Evolutionary conservation across 2,329 filamentous ascomycete species (phyloP).

Genomic region (Exophiala aquamarina): DNA sequence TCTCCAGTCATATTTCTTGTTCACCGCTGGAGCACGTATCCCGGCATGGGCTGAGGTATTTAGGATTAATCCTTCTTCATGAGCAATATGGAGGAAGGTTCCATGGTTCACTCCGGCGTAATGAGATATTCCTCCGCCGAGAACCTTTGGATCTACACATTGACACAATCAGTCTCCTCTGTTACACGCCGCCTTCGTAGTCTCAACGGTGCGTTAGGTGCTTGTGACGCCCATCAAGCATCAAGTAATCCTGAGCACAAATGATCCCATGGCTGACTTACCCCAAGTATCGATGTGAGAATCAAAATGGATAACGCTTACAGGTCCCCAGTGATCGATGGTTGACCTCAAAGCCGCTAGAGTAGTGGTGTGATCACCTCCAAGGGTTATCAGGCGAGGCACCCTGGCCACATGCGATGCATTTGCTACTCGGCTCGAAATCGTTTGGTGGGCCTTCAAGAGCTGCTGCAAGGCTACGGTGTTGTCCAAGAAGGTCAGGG

Average conservation of each 20-base stretch:
- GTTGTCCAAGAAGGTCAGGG: constrained; percentile 54
- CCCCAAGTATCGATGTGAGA: constrained; percentile 56
- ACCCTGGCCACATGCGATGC: constrained; percentile 38
- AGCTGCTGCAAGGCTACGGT: constrained; percentile 56
- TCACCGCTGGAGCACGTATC: constrained; percentile 53
- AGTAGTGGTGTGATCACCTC: constrained; percentile 59
- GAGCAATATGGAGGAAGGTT: constrained; percentile 57
- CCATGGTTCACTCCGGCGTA: constrained; percentile 59
- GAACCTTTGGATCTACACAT: constrained; percentile 47
- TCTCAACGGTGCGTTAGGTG: too few relatives aligned
- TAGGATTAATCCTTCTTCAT: constrained; percentile 56
- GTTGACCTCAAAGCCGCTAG: constrained; percentile 53
- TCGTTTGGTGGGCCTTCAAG: constrained; percentile 49
- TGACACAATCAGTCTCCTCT: too few relatives aligned
- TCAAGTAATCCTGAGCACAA: too few relatives aligned
- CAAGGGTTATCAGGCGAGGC: constrained; percentile 54
- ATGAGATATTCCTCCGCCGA: constrained; percentile 53
- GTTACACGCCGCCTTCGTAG: too few relatives aligned
- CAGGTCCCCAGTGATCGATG: constrained; percentile 49
- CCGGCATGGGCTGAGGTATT: constrained; percentile 59
- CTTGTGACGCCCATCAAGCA: too few relatives aligned
- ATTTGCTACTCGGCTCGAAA: constrained; percentile 48
- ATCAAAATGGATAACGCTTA: constrained; percentile 61
- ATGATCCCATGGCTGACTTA: background rate
- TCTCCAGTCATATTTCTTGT: constrained; percentile 50